A percentile compares a stretch with the other conserved stretches of the same genome.
These are phyloP conservation scores for Bombardia bombarda DNA, from an alignment of 495 filamentous ascomycete species.

Conservation along the genomic window DNA sequence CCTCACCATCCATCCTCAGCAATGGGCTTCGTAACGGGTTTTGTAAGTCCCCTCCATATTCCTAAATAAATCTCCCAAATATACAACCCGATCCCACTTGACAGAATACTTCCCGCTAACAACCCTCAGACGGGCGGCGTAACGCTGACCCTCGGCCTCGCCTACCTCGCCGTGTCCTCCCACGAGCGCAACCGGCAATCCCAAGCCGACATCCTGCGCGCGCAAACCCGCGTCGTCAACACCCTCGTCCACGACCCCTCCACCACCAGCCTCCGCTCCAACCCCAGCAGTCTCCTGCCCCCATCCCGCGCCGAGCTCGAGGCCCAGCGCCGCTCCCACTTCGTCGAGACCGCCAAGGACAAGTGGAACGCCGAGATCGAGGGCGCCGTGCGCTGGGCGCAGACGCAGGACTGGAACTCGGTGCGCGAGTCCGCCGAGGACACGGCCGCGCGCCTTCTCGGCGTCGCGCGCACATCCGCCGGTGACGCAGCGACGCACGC, in stretches of 20 bases:
- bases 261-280: conserved; percentile 31
- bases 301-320: conserved; percentile 34
- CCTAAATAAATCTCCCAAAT: neutral
- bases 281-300: conserved; percentile 24
- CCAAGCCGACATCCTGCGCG: conserved; percentile 63
- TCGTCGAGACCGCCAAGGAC: conserved; percentile 65
- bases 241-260: conserved; percentile 23
- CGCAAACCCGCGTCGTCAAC: conserved; percentile 57
- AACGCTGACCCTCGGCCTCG: conserved; percentile 70
- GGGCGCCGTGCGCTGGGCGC: conserved; percentile 55
- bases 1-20: conserved; percentile 1
- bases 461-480: conserved; percentile 1
- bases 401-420: conserved; percentile 55
- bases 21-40: conserved; percentile 52
- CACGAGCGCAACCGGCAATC: conserved; percentile 64
- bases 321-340: conserved; percentile 35
- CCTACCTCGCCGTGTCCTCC: conserved; percentile 71
- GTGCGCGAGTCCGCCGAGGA: conserved; percentile 48
- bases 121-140: conserved; percentile 63
- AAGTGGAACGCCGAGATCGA: conserved; percentile 73
- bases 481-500: neutral
- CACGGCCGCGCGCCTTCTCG: conserved; percentile 23
- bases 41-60: conserved; percentile 48
- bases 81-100: conserved; percentile 5
- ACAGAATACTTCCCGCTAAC: conserved; percentile 13